Evolutionary conservation across 192 early-diverging fungal species (phyloP).

Genomic region (Backusella sp.): DNA sequence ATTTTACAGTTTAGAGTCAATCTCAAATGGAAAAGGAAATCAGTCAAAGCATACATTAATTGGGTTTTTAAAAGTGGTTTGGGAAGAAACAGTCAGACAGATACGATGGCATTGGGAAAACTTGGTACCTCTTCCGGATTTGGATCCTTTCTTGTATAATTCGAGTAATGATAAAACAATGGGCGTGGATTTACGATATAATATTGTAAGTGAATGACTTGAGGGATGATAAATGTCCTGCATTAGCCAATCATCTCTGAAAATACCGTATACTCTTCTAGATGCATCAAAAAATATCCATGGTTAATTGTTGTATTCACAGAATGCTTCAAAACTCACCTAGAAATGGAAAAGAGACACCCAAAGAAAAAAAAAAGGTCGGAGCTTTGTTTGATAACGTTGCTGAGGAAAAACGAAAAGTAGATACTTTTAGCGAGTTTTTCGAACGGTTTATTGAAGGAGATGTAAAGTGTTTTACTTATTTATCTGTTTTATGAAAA

Average conservation of each 20-base stretch:
- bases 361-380: neutral
- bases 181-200: conserved; percentile 62
- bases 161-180: conserved; percentile 14
- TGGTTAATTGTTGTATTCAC: conserved; percentile 79
- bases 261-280: neutral
- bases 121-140: conserved; percentile 48
- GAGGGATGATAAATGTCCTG: neutral
- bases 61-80: conserved; percentile 62
- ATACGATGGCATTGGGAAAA: conserved; percentile 68
- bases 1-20: conserved; percentile 40
- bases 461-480: conserved; percentile 3
- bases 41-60: conserved; percentile 35
- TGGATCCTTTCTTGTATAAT: conserved; percentile 26
- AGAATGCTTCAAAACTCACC: conserved; percentile 30
- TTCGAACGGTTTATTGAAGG: conserved; percentile 16
- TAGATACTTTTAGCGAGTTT: conserved; percentile 11
- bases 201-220: conserved; percentile 36
- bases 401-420: neutral
- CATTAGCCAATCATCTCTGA: neutral
- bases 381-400: neutral
- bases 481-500: neutral
- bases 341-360: neutral
- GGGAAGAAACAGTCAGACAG: conserved; percentile 61
- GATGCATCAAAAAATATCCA: conserved; percentile 73
- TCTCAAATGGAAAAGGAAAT: conserved; percentile 32